Evolutionary conservation across 2,329 filamentous ascomycete genomes (phyloP), one percentile per base, ranked within the genome.

Genomic region (Stenocarpella maydis): DNA sequence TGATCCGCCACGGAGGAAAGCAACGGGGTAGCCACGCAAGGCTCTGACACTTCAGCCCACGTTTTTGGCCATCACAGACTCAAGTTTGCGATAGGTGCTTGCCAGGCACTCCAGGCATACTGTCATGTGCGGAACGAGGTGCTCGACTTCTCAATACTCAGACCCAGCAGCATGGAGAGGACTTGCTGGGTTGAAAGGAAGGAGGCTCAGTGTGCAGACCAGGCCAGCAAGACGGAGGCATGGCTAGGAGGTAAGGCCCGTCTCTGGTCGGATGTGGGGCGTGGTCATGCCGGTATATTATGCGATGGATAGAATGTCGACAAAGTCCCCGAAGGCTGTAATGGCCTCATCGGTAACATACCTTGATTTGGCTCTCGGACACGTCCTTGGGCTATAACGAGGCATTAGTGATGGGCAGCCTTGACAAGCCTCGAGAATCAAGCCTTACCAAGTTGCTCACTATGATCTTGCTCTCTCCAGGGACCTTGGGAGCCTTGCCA

Each of bases 321-420:
- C 87, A 84, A 90, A 91, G 87, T 89, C 90, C 89, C 69, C 81
- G 87, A 87, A 85, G 89, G 86, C 83, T 79, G 82, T 80, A 84
- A 82, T 79, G 84, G 88, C 90, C 91, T 91, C 86, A 92, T 89
- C 87, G 90, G 94, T 92, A 94, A 99, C 96, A 97, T 99, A 99
- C 96, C 96, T 99, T 98, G 86, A 99, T 97, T 91, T 97, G 93
- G 85, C 85, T 86, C 88, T 98, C 95, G 84, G 90, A 93, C 83
- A 99, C 94, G 90, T 99, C 96, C 86, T 91, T 91, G 81, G 96
- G 96, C 94, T 98, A 75, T 41, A 68, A 21, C 10, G 63, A 34
- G 28, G 54, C 15, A 82, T 92, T 84, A 92, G 87, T 60, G 54
- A 72, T 4, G 1, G 54, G 24, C 41, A n/a, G 14, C 34, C 47